A percentile compares a stretch with the other conserved stretches of the same genome.
Conservation (phyloP, 371 early-diverging fungal species). For the Lichtheimia ramosa region DNA sequence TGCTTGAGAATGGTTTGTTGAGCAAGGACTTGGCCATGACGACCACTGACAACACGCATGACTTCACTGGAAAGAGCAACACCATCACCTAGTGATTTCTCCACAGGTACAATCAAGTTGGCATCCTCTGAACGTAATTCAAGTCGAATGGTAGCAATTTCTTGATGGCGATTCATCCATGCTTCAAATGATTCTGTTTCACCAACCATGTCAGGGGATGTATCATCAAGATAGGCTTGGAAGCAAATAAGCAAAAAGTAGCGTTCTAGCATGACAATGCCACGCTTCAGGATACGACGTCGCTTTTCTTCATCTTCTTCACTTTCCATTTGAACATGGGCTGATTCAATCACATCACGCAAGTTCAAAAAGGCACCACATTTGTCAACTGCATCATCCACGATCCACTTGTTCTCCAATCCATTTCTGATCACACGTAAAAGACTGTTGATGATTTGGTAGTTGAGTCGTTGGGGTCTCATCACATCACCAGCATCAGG, state of each 20-base stretch:
- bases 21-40: constrained; percentile 66
- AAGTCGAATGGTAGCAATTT: constrained; percentile 59
- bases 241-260: constrained; percentile 71
- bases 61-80: constrained; percentile 68
- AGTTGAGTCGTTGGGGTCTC: constrained; percentile 39
- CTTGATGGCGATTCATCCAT: constrained; percentile 65
- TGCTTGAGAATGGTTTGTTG: constrained; percentile 69
- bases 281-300: constrained; percentile 35
- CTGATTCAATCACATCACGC: constrained; percentile 56
- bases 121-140: constrained; percentile 44
- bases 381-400: constrained; percentile 61
- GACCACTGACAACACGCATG: constrained; percentile 52
- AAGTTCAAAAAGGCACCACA: constrained; percentile 50
- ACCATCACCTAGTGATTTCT: constrained; percentile 60
- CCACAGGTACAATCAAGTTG: constrained; percentile 55
- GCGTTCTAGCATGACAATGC: constrained; percentile 48
- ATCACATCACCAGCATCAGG: not conserved
- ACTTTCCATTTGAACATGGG: constrained; percentile 51
- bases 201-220: constrained; percentile 34
- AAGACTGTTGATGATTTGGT: constrained; percentile 67
- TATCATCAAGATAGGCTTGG: constrained; percentile 54
- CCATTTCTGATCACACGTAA: constrained; percentile 68
- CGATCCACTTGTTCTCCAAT: constrained; percentile 57
- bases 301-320: constrained; percentile 33
- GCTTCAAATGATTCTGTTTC: constrained; percentile 53